Conservation (phyloP, 768 basidiomycete species). For the Pleurotus ostreatus region DNA sequence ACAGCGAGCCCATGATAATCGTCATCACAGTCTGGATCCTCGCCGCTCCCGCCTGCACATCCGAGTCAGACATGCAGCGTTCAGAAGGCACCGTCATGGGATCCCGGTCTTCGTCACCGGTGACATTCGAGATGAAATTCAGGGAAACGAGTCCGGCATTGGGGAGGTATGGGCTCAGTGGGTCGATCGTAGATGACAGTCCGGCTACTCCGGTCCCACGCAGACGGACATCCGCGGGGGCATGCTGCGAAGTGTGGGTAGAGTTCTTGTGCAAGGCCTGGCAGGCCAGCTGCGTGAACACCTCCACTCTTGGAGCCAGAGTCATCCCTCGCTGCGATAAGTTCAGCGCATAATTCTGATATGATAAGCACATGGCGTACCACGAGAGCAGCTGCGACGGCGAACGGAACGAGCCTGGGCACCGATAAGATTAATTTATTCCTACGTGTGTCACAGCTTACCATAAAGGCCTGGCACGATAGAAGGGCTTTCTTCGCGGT, state of each 20-base stretch:
- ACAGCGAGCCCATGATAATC: conserved; percentile 73
- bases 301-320: conserved; percentile 72
- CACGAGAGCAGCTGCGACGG: conserved; percentile 57
- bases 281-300: conserved; percentile 78
- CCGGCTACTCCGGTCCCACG: conserved; percentile 25
- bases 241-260: conserved; percentile 29
- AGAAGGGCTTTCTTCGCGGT: conserved; percentile 42
- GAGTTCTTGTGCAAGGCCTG: conserved; percentile 44
- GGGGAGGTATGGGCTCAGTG: conserved; percentile 9
- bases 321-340: conserved; percentile 76
- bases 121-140: conserved; percentile 6
- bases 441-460: conserved; percentile 11
- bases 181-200: conserved; percentile 16
- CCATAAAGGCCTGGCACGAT: conserved; percentile 50
- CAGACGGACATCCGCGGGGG: not conserved
- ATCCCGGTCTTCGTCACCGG: conserved; percentile 28
- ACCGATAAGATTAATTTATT: conserved; percentile 6
- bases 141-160: conserved; percentile 8
- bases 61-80: conserved; percentile 41
- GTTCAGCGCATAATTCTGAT: not conserved
- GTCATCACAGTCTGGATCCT: conserved; percentile 74
- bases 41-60: conserved; percentile 68
- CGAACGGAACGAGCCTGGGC: conserved; percentile 75
- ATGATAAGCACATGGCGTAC: conserved; percentile 39
- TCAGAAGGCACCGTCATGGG: conserved; percentile 31